Evolutionary conservation across 176 grass and related monocot genomes (phyloP).

Genomic region (Chloris gayana): DNA sequence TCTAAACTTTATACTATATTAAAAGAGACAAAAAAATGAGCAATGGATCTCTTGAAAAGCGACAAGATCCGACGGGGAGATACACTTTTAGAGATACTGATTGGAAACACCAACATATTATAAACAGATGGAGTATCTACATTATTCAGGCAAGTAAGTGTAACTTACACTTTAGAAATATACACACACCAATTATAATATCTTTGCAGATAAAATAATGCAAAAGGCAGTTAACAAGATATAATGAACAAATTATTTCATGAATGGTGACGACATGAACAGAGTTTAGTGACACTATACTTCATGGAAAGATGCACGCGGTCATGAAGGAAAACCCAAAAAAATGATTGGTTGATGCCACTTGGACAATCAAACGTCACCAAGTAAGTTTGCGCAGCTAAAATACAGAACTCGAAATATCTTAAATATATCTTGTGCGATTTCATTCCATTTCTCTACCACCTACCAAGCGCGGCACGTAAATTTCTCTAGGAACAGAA

Average conservation of each 20-base stretch:
- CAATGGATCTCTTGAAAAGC: slow-evolving; percentile 17
- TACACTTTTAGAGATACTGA: slow-evolving; percentile 33
- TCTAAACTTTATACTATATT: no score
- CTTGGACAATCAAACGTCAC: neutral
- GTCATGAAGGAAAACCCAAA: neutral
- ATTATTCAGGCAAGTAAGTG: neutral
- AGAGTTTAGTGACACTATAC: neutral
- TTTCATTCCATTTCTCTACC: neutral
- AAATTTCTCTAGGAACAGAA: neutral
- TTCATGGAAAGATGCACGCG: neutral
- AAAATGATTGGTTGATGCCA: neutral
- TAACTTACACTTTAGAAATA: neutral
- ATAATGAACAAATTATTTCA: neutral
- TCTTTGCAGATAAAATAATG: neutral
- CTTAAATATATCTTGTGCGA: neutral
- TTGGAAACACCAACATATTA: neutral
- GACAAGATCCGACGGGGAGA: slow-evolving; percentile 14
- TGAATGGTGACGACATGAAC: neutral
- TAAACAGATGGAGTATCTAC: neutral
- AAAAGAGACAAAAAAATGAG: neutral
- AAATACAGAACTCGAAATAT: no score
- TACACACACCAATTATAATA: neutral
- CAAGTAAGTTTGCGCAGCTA: no score
- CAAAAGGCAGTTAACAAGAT: neutral
- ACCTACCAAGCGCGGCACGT: neutral